These are phyloP conservation scores for Sporormia fimetaria DNA, from an alignment of 495 filamentous ascomycete species.

Conservation along the genomic window DNA sequence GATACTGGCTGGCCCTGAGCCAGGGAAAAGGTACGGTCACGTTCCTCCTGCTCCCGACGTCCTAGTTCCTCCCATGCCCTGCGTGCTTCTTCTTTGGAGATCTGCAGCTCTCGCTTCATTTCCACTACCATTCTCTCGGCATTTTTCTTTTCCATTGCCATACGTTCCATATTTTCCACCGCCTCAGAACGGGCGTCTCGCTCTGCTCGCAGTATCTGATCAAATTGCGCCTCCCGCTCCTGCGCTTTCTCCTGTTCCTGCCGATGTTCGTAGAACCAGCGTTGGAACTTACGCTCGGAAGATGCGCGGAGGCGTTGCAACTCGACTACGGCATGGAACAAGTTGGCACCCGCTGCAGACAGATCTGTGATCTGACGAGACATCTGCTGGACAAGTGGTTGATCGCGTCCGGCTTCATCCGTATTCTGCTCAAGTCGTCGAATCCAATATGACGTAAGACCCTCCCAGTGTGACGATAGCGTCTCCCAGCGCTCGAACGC, in stretches of 20 bases:
- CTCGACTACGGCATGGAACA: conserved; percentile 96
- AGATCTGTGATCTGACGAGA: conserved; percentile 90
- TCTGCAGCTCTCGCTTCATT: conserved; percentile 80
- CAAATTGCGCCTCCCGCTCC: conserved; percentile 72
- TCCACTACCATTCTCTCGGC: conserved; percentile 68
- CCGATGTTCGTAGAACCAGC: conserved; percentile 95
- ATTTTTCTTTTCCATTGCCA: conserved; percentile 51
- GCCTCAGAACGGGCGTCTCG: conserved; percentile 56
- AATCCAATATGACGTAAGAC: conserved; percentile 94
- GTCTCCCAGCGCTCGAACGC: conserved; percentile 97
- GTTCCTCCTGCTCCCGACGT: conserved; percentile 83
- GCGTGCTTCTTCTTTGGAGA: conserved; percentile 91
- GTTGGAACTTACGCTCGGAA: conserved; percentile 93
- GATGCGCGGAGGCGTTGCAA: conserved; percentile 90
- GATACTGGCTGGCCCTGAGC: conserved; percentile 79
- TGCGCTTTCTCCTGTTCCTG: conserved; percentile 74
- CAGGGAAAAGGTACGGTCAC: conserved; percentile 77
- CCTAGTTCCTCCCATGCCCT: conserved; percentile 96
- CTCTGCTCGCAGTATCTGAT: conserved; percentile 61
- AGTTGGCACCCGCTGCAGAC: conserved; percentile 88
- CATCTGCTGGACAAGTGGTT: conserved; percentile 74
- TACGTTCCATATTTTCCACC: conserved; percentile 37
- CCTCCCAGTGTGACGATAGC: conserved; percentile 95
- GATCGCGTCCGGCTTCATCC: conserved; percentile 68
- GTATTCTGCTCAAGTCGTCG: conserved; percentile 80